Conservation (phyloP, 179 eudicot genomes). For the Sideroxylon spinosum region DNA sequence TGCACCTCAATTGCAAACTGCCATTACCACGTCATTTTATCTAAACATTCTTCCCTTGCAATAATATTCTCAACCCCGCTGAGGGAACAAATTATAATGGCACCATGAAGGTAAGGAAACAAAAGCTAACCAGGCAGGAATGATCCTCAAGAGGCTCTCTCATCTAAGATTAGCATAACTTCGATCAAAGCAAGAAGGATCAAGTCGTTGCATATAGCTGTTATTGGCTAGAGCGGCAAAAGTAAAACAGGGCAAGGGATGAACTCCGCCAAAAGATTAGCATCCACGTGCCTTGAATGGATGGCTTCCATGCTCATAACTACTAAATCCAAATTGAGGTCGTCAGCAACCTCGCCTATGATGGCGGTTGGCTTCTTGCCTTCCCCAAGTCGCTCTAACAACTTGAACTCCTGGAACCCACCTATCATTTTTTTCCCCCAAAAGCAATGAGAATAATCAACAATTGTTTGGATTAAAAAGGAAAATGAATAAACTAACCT, state of each 20-base stretch:
- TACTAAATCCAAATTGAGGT: conserved; percentile 80
- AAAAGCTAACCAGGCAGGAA: not conserved
- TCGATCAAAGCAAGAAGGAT: not conserved
- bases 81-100: not conserved
- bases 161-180: not conserved
- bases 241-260: conserved; percentile 94
- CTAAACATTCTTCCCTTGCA: too few species aligned
- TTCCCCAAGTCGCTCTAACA: conserved; percentile 80
- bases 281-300: conserved; percentile 93
- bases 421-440: conserved; percentile 30
- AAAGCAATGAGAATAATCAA: not conserved
- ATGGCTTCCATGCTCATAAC: conserved; percentile 97
- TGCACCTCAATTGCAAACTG: too few species aligned
- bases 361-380: conserved; percentile 81
- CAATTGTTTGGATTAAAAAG: conserved; percentile 3
- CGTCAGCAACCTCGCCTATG: conserved; percentile 91
- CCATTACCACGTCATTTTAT: too few species aligned
- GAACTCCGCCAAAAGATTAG: conserved; percentile 89
- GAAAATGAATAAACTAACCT: not conserved
- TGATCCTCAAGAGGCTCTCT: not conserved
- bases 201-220: not conserved
- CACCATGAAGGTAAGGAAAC: not conserved
- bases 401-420: conserved; percentile 70
- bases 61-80: too few species aligned
- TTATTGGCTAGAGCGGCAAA: conserved; percentile 45